These are phyloP conservation scores for Tagetes patula DNA, from an alignment of 129 eudicot genomes.

Conservation along the genomic window DNA sequence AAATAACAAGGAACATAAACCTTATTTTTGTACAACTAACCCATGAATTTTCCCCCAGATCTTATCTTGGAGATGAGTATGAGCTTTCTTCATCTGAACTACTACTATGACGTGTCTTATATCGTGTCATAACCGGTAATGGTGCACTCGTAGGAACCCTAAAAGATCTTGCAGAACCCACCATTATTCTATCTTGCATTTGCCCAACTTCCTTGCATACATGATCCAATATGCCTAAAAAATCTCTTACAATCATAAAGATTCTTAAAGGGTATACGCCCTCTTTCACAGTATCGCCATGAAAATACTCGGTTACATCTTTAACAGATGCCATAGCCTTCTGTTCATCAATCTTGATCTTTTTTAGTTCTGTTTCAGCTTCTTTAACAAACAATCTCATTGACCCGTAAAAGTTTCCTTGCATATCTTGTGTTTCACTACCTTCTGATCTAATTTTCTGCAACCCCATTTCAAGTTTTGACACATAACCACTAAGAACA, in stretches of 20 bases:
- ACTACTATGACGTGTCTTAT: slow-evolving; percentile 42
- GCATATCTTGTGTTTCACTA: slow-evolving; percentile 50
- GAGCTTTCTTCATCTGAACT: slow-evolving; percentile 79
- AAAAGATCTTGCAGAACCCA: slow-evolving; percentile 88
- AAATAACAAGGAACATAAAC: slow-evolving; percentile 17
- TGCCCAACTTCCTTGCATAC: slow-evolving; percentile 96
- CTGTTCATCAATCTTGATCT: slow-evolving; percentile 62
- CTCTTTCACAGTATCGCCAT: slow-evolving; percentile 84
- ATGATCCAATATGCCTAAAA: slow-evolving; percentile 65
- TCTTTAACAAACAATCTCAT: slow-evolving; percentile 67
- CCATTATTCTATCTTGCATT: slow-evolving; percentile 72
- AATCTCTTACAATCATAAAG: slow-evolving; percentile 77
- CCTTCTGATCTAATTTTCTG: slow-evolving; percentile 59
- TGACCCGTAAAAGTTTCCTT: slow-evolving; percentile 60
- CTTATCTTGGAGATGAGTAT: slow-evolving; percentile 47
- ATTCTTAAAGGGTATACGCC: slow-evolving; percentile 86
- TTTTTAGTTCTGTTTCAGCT: slow-evolving; percentile 60
- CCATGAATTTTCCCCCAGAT: slow-evolving; percentile 8
- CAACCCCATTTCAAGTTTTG: slow-evolving; percentile 79
- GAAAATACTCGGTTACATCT: slow-evolving; percentile 92
- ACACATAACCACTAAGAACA: slow-evolving; percentile 64
- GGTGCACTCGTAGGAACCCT: slow-evolving; percentile 67
- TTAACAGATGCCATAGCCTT: slow-evolving; percentile 63
- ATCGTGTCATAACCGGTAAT: slow-evolving; percentile 64
- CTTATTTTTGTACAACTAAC: slow-evolving; percentile 34